Conservation (phyloP, 208 protist genomes). For the Trypanosoma cruzi region DNA sequence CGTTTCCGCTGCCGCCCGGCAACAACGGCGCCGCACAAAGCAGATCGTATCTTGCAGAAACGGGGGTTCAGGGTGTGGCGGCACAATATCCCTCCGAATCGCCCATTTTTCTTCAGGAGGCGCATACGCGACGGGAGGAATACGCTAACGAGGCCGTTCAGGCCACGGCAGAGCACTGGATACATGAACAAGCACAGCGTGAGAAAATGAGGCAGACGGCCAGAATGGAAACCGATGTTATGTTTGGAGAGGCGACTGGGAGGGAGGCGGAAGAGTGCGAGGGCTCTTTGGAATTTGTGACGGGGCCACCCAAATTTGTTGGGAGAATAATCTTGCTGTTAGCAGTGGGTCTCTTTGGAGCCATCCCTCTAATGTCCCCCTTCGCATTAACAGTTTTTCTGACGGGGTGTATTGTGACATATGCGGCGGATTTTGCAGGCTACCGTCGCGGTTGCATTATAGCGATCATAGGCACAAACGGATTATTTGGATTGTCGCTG, state of each 20-base stretch:
- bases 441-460: slow-evolving; percentile 60
- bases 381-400: slow-evolving; percentile 67
- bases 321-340: slow-evolving; percentile 50
- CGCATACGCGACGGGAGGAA: slow-evolving; percentile 41
- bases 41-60: background rate
- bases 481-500: slow-evolving; percentile 51
- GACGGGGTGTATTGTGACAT: slow-evolving; percentile 60
- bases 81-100: background rate
- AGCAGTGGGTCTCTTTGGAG: slow-evolving; percentile 59
- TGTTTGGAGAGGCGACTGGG: background rate
- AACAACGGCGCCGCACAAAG: background rate
- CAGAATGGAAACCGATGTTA: background rate
- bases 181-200: slow-evolving; percentile 39
- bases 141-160: slow-evolving; percentile 47
- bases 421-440: slow-evolving; percentile 81
- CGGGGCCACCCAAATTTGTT: slow-evolving; percentile 31
- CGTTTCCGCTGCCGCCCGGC: slow-evolving; percentile 21
- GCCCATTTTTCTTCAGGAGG: slow-evolving; percentile 4
- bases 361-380: slow-evolving; percentile 76
- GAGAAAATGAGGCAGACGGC: slow-evolving; percentile 1
- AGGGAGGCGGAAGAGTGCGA: background rate
- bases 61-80: background rate
- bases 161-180: slow-evolving; percentile 45
- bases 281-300: slow-evolving; percentile 31
- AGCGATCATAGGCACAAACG: slow-evolving; percentile 45